Evolutionary conservation across 257 asterid genomes (phyloP).

Genomic region (Haberlea rhodopensis): DNA sequence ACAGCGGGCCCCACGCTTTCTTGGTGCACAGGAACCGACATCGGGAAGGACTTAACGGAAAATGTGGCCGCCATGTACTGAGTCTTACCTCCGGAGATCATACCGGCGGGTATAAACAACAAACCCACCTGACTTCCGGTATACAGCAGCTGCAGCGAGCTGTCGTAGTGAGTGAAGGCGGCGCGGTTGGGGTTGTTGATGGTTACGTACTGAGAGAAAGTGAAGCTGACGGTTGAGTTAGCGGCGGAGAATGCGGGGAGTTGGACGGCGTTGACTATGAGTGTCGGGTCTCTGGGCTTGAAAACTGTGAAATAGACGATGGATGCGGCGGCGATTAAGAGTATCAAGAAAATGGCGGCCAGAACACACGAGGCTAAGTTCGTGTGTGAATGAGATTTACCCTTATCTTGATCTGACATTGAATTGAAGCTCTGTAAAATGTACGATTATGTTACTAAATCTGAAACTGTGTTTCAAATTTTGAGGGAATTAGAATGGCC

Average conservation of each 20-base stretch:
- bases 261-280: slow-evolving; percentile 69
- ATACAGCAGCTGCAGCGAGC: slow-evolving; percentile 72
- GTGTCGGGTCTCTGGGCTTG: slow-evolving; percentile 60
- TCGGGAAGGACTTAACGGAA: slow-evolving; percentile 65
- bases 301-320: slow-evolving; percentile 69
- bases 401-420: slow-evolving; percentile 36
- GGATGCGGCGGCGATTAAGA: slow-evolving; percentile 43
- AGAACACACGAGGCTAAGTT: slow-evolving; percentile 76
- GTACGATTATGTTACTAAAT: no score
- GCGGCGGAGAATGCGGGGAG: slow-evolving; percentile 71
- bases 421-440: neutral
- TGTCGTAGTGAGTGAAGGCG: slow-evolving; percentile 73
- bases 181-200: slow-evolving; percentile 75
- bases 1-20: slow-evolving; percentile 43
- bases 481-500: no score
- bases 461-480: neutral
- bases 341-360: slow-evolving; percentile 65
- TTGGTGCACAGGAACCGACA: slow-evolving; percentile 36
- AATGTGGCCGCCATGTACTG: slow-evolving; percentile 82
- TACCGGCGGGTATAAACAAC: slow-evolving; percentile 91
- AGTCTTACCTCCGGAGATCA: slow-evolving; percentile 53
- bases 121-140: slow-evolving; percentile 71
- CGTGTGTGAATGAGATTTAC: slow-evolving; percentile 43
- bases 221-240: slow-evolving; percentile 70
- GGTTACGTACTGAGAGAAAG: slow-evolving; percentile 71